Percentiles rank a stretch among this genome's conserved stretches.
Conservation (phyloP, 2,329 filamentous ascomycete genomes). For the Alternaria postmessia region DNA sequence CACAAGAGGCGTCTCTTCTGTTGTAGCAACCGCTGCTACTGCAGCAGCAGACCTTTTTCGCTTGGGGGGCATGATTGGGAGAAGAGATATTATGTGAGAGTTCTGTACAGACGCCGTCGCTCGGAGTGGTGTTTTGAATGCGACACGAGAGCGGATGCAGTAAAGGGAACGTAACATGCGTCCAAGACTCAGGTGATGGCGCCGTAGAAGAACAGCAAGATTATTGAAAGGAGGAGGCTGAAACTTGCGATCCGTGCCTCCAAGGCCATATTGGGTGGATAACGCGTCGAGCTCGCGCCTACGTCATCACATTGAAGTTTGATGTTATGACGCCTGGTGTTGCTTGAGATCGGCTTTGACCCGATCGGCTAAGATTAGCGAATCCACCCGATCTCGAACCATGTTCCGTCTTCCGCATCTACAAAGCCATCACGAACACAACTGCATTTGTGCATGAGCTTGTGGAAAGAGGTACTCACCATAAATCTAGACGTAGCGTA, state of each 20-base stretch:
- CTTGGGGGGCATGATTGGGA: constrained; percentile 38
- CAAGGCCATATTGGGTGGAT: constrained; percentile 23
- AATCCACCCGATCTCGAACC: constrained; percentile 9
- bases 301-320: constrained; percentile 30
- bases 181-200: constrained; percentile 16
- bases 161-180: constrained; percentile 43
- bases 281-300: constrained; percentile 33
- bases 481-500: not conserved
- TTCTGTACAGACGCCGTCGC: constrained; percentile 19
- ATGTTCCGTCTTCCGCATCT: not conserved
- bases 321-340: constrained; percentile 21
- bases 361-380: constrained; percentile 20
- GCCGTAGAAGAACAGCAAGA: constrained; percentile 7
- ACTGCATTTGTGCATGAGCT: not conserved
- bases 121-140: constrained; percentile 24
- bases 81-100: constrained; percentile 13
- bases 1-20: constrained; percentile 14
- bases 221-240: constrained; percentile 4
- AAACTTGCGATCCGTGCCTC: constrained; percentile 14
- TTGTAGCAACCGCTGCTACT: constrained; percentile 26
- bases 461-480: not conserved
- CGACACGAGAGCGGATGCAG: constrained; percentile 24
- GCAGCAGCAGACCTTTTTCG: constrained; percentile 40
- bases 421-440: not conserved
- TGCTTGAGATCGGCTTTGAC: constrained; percentile 15